These are phyloP conservation scores for Candida ulmi DNA, from an alignment of 805 yeast genomes.

Conservation along the genomic window DNA sequence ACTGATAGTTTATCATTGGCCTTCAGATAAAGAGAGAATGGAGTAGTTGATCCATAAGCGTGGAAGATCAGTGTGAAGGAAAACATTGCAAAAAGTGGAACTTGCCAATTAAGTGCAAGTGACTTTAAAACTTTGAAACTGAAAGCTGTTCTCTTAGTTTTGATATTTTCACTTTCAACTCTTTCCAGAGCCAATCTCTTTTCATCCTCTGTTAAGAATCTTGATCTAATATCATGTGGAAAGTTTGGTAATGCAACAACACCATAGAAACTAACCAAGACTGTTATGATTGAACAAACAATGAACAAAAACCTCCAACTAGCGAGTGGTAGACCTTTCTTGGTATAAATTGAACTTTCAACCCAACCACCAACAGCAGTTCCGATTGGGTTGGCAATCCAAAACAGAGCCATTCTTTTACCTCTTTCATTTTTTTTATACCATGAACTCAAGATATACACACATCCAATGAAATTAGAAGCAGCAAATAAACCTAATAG, in stretches of 20 bases:
- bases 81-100: background rate
- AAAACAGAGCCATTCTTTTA: slow-evolving; percentile 35
- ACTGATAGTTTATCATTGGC: slow-evolving; percentile 3
- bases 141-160: background rate
- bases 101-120: slow-evolving; percentile 1
- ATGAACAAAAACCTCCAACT: slow-evolving; percentile 44
- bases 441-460: slow-evolving; percentile 36
- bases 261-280: slow-evolving; percentile 38
- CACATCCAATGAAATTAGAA: slow-evolving; percentile 35
- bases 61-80: background rate
- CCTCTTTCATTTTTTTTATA: slow-evolving; percentile 37
- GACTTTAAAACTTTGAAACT: background rate
- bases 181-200: slow-evolving; percentile 11
- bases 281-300: slow-evolving; percentile 36
- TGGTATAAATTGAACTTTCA: slow-evolving; percentile 36
- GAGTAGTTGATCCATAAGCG: background rate
- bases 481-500: slow-evolving; percentile 40
- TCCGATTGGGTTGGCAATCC: slow-evolving; percentile 34
- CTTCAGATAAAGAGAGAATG: slow-evolving; percentile 2
- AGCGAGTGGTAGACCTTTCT: slow-evolving; percentile 36
- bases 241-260: slow-evolving; percentile 37
- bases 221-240: slow-evolving; percentile 13
- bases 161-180: background rate
- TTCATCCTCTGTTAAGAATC: slow-evolving; percentile 24
- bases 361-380: slow-evolving; percentile 39